Base-by-base conservation (phyloP, 2,329 filamentous ascomycete genomes). In the Talaromyces rugulosus region DNA sequence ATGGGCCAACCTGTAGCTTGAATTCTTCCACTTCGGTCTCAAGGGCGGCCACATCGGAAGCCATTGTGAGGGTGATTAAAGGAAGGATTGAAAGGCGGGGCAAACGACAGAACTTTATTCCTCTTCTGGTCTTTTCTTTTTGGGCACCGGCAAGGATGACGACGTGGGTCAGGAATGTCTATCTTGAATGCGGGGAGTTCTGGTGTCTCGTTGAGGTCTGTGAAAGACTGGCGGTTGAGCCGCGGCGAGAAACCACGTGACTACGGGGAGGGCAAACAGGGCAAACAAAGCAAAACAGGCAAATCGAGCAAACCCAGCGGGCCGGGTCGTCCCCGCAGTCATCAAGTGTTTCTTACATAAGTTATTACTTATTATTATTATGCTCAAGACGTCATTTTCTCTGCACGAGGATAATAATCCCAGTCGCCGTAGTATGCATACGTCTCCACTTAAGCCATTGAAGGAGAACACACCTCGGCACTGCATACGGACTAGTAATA, bases 11-110 rank as follows among this genome's bases (percentile, higher is more conserved):
- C 80, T 86, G 84, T 66, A 84, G 72, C 73, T 81, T 84, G 73
- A 85, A 87, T 74, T 85, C 84, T 70, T 85, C 85, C 54, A 86
- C 76, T 71, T 86, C 78, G 33, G 73, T 74, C 69, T 81, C 78
- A 23, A 81, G 70, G 56, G 74, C 72, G 52, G 75, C 72, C 31
- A 81, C 69, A 57, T 81, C 78, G 30, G 70, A 61, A 28, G 72
- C 72, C 78, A 81, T 81, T 16, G 50, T 31, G 50, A 16, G 18
- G 18, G 44, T 12, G 11, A 53, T 53, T 8, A 9, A 51, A 51
- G 50, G 5, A 28, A 6, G 50, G 28, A 18, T 14, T 31, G 50
- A 33, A 53, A 23, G 18, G 11, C 11, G 4, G 11, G 44, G 44
- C 33, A 8, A 7, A 12, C 3, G 8, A 11, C 16, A 3, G n/a